phyloP scores from a whole-genome alignment of 179 eudicot genomes.

The Silene noctiflora region DNA sequence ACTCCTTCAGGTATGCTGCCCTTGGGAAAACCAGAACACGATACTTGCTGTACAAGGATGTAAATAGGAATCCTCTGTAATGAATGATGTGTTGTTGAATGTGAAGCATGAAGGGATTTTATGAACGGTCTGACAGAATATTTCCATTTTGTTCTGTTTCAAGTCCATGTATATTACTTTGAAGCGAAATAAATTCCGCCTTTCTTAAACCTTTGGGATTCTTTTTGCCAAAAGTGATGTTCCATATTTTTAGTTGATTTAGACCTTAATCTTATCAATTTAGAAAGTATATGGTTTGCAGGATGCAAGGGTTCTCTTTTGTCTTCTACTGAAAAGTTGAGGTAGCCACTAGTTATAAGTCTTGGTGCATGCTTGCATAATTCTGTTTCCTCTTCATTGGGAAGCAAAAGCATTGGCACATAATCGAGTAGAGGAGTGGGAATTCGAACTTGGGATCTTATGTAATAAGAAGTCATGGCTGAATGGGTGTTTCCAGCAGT shows the following conservation, averaged over 20 bases:
- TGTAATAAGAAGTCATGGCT: no score
- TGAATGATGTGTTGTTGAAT: constrained; percentile 15
- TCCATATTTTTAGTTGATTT: constrained; percentile 3
- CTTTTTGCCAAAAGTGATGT: not conserved
- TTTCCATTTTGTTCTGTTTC: constrained; percentile 14
- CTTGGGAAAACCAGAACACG: constrained; percentile 84
- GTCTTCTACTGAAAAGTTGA: no score
- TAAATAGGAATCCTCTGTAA: constrained; percentile 77
- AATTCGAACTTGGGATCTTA: no score
- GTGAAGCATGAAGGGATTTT: constrained; percentile 14
- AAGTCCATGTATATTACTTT: constrained; percentile 17
- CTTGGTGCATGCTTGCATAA: no score
- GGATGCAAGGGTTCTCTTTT: not conserved
- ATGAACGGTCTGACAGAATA: not conserved
- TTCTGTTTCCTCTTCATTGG: no score
- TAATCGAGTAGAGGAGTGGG: no score
- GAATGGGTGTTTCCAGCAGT: no score
- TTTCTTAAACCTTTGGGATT: not conserved
- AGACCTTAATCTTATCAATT: not conserved
- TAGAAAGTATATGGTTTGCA: not conserved
- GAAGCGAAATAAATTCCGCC: constrained; percentile 13
- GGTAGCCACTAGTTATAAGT: no score
- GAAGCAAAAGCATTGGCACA: no score
- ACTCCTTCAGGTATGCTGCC: constrained; percentile 84
- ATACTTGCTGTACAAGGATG: constrained; percentile 91